A percentile compares a stretch with the other conserved stretches of the same genome.
Conservation (phyloP, 2,329 filamentous ascomycete genomes). For the Venturia oleaginea region DNA sequence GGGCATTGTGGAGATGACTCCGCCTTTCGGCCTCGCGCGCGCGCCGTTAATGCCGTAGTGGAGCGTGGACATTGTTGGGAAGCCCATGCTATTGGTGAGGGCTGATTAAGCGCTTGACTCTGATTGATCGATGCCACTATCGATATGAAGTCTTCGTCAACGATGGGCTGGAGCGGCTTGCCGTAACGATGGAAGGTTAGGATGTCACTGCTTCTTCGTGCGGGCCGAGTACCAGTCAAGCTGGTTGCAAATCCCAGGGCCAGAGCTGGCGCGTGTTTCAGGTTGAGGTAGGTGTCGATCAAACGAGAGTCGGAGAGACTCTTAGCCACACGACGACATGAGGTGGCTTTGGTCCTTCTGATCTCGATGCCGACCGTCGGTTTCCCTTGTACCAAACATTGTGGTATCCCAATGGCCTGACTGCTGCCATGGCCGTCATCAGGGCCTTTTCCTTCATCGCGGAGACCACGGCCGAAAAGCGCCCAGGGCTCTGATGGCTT, state of each 20-base stretch:
- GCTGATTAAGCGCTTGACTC: neutral
- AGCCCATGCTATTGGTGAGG: neutral
- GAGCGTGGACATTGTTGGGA: neutral
- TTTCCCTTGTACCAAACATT: neutral
- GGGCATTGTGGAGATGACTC: neutral
- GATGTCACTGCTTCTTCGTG: neutral
- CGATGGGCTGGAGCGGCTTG: conserved; percentile 1
- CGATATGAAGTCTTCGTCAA: neutral
- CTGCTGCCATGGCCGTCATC: neutral
- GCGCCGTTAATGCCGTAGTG: neutral
- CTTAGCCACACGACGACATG: neutral
- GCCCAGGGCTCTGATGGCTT: neutral
- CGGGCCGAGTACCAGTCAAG: neutral
- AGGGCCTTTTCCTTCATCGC: neutral
- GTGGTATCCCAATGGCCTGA: neutral
- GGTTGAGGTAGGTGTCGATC: conserved; percentile 2
- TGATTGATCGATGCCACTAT: neutral
- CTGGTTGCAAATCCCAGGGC: too few relatives aligned
- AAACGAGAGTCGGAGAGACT: neutral
- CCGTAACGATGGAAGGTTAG: neutral
- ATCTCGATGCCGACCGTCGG: neutral
- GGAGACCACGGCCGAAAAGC: conserved; percentile 1
- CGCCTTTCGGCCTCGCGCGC: neutral
- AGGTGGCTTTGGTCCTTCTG: neutral
- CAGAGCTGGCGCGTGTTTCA: conserved; percentile 8